phyloP scores from a whole-genome alignment of 2,329 filamentous ascomycete genomes.

The Clarireedia paspali region DNA sequence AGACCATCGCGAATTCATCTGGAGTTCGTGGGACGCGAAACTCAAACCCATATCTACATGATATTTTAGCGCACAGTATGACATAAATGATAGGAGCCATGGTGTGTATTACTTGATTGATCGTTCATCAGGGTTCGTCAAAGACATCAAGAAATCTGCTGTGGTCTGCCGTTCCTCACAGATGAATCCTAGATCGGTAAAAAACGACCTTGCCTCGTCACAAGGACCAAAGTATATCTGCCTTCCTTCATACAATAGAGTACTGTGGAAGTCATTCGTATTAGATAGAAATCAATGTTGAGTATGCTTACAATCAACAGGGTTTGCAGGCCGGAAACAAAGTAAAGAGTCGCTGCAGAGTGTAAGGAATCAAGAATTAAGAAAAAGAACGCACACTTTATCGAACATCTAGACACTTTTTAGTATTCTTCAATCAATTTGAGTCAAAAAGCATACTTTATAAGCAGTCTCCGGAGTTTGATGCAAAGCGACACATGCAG shows the following conservation, averaged over 20 bases:
- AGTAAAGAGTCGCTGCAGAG: no score
- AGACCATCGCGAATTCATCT: conserved; percentile 57
- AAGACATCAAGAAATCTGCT: conserved; percentile 69
- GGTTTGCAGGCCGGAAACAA: neutral
- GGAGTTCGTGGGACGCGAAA: conserved; percentile 56
- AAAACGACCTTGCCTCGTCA: conserved; percentile 58
- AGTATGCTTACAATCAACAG: neutral
- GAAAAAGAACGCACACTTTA: conserved; percentile 39
- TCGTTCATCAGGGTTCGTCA: conserved; percentile 48
- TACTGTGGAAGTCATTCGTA: neutral
- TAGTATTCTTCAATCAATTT: neutral
- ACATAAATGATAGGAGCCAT: neutral
- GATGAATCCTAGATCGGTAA: conserved; percentile 63
- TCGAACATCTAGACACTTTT: conserved; percentile 44
- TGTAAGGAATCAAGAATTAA: no score
- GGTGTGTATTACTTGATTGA: neutral
- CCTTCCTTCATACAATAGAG: neutral
- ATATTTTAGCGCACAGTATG: conserved; percentile 26
- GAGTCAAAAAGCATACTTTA: conserved; percentile 37
- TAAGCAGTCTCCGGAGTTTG: conserved; percentile 64
- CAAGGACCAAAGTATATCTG: conserved; percentile 65
- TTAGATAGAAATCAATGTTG: neutral
- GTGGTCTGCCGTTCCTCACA: conserved; percentile 51
- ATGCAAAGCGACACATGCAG: conserved; percentile 62
- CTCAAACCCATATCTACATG: conserved; percentile 48